Conservation (phyloP, 768 basidiomycete species). For the Termitomyces sp. region DNA sequence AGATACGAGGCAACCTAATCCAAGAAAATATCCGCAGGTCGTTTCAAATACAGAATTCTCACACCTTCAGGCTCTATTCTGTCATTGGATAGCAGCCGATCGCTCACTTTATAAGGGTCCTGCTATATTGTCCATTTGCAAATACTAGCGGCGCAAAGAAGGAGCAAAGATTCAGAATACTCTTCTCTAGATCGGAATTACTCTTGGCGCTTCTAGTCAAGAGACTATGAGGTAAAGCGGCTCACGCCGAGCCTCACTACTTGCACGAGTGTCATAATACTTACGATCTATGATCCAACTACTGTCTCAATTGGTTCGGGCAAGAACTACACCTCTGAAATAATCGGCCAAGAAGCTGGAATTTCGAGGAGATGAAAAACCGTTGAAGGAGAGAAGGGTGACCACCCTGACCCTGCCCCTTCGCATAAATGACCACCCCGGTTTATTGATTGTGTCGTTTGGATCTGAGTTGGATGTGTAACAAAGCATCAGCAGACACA, state of each 20-base stretch:
- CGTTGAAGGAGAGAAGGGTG: not conserved
- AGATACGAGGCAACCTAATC: not conserved
- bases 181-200: not conserved
- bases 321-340: not conserved
- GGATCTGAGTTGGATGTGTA: not conserved
- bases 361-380: not conserved
- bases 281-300: not conserved
- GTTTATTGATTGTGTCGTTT: not conserved
- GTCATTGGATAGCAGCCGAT: slow-evolving; percentile 9
- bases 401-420: not conserved
- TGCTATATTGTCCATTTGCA: not conserved
- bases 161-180: not conserved
- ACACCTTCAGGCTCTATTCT: not conserved
- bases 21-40: not conserved
- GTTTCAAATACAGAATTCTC: not conserved
- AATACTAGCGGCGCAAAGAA: not conserved
- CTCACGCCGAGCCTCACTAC: not conserved
- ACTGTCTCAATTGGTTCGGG: not conserved
- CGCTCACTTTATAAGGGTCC: not conserved
- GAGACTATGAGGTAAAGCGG: not conserved
- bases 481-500: not conserved
- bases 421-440: not conserved
- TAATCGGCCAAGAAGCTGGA: not conserved
- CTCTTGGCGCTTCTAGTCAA: not conserved
- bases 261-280: not conserved